phyloP scores from a whole-genome alignment of 2,329 filamentous ascomycete species.

The Aspergillus uvarum region DNA sequence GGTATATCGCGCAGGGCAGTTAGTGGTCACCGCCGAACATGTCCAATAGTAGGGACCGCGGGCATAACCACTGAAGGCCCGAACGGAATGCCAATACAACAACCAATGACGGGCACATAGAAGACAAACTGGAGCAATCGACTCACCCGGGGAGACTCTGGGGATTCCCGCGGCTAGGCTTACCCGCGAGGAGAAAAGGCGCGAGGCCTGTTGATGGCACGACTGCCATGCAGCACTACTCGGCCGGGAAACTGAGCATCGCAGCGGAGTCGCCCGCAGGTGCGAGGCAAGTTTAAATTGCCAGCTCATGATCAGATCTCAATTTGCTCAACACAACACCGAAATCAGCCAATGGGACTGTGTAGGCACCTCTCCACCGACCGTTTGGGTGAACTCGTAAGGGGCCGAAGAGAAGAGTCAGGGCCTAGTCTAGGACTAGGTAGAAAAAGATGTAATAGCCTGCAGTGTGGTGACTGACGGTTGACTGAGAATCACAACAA shows the following conservation, averaged over 20 bases:
- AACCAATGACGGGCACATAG: no score
- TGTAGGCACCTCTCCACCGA: slow-evolving; percentile 11
- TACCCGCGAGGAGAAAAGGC: slow-evolving; percentile 13
- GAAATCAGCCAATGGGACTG: slow-evolving; percentile 16
- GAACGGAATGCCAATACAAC: neutral
- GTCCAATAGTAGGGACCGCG: neutral
- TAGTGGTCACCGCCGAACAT: neutral
- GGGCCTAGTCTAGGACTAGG: neutral
- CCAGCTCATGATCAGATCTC: slow-evolving; percentile 28
- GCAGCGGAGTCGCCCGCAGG: slow-evolving; percentile 33
- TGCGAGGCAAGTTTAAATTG: slow-evolving; percentile 31
- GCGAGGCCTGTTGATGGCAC: slow-evolving; percentile 18
- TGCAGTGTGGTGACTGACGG: neutral
- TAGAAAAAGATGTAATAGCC: neutral
- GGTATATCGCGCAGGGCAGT: neutral
- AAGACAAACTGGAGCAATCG: neutral
- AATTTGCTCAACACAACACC: neutral
- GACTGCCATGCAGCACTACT: slow-evolving; percentile 29
- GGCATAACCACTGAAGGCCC: neutral
- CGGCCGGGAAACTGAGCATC: slow-evolving; percentile 31
- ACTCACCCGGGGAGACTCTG: slow-evolving; percentile 5
- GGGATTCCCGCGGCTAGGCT: slow-evolving; percentile 15
- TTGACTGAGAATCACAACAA: neutral
- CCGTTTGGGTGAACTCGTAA: slow-evolving; percentile 15
- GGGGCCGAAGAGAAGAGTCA: slow-evolving; percentile 5